A percentile compares a stretch with the other conserved stretches of the same genome.
Evolutionary conservation across 2,329 filamentous ascomycete species (phyloP).

Genomic region (Fusarium sp.): DNA sequence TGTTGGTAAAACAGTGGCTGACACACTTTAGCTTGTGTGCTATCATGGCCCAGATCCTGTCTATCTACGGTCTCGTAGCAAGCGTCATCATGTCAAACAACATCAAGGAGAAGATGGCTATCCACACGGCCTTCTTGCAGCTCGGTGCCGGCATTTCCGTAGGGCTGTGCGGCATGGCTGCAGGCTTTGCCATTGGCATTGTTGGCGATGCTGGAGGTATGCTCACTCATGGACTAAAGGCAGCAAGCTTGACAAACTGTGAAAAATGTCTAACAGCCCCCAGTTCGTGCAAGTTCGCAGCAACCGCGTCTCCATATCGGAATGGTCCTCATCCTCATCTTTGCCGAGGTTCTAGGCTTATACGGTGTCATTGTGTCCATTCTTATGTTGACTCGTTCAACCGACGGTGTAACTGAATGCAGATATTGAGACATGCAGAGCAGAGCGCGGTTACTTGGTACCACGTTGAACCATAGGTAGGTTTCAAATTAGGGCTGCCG

Average conservation of each 20-base stretch:
- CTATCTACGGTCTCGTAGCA: conserved; percentile 57
- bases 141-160: conserved; percentile 55
- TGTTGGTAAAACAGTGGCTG: not conserved
- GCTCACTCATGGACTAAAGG: not conserved
- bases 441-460: not conserved
- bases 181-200: conserved; percentile 58
- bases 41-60: conserved; percentile 59
- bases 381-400: conserved; percentile 57
- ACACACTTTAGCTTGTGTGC: conserved; percentile 48
- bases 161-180: conserved; percentile 56
- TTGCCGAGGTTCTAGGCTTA: conserved; percentile 56
- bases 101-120: conserved; percentile 53
- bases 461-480: not conserved
- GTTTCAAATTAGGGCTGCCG: not conserved
- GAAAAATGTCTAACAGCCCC: conserved; percentile 1
- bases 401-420: conserved; percentile 50
- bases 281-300: conserved; percentile 57
- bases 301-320: conserved; percentile 58
- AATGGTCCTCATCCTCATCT: conserved; percentile 60
- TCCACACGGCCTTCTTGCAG: conserved; percentile 55
- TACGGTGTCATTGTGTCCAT: conserved; percentile 60
- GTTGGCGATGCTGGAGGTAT: conserved; percentile 56
- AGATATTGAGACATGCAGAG: conserved; percentile 38
- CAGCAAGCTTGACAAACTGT: not conserved
- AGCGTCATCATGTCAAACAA: conserved; percentile 55